Evolutionary conservation across 2,329 filamentous ascomycete species (phyloP), one percentile per base, ranked within the genome.

Genomic region (Nigrospora sphaerica): DNA sequence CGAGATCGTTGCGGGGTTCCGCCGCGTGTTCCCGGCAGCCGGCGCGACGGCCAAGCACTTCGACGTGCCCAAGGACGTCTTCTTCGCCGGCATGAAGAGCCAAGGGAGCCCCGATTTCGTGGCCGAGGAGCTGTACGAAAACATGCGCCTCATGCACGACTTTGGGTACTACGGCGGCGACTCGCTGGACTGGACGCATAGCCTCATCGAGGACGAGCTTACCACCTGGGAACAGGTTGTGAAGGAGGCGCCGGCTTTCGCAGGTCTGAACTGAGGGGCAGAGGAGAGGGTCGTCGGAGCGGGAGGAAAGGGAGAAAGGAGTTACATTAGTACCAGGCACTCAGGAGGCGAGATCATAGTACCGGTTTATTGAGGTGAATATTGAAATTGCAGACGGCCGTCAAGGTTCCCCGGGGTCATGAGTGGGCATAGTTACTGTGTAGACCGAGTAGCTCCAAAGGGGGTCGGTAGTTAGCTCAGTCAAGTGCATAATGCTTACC

Each of bases 1-100:
- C n/a, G 73, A 60, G 56, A 78, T 80, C 52, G 71, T 59, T 75
- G 80, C 77, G 0, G 76, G 71, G 14, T 71, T 61, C 54, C 77
- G 71, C 56, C 75, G 78, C 0, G 75, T 68, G 19, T 69, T 66
- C 3, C 58, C 67, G 1, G 56, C 64, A 44, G 59, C 61, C 33
- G 64, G 66, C 31, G 64, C 62, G 53, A 59, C 54, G 32, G 66
- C 65, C 1, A 49, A 49, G 12, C 62, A 52, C 48, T 45, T 55
- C n/a, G 55, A 67, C 49, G 37, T 71, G 37, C 60, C 67, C 4
- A 58, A 62, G 13, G 65, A 67, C 11, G 58, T 59, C 12, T 77
- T 66, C 57, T 64, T 65, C 49, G 53, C 55, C 4, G 58, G 55
- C 11, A 39, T 70, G 42, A 56, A 43, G 4, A 42, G 53, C 6